Evolutionary conservation across 2,329 filamentous ascomycete species (phyloP).

Genomic region (Trichoderma hamatum): DNA sequence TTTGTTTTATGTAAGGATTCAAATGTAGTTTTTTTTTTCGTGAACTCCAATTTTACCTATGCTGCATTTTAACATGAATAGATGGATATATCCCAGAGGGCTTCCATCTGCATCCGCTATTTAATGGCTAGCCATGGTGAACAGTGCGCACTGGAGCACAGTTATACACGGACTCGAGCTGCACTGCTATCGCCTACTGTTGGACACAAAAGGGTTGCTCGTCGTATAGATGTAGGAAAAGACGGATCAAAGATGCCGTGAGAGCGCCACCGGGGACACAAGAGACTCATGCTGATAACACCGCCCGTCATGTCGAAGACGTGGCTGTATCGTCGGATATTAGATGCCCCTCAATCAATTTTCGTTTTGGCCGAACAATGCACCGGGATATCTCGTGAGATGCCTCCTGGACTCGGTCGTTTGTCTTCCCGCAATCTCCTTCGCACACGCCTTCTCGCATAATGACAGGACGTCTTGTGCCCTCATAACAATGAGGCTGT

Average conservation of each 20-base stretch:
- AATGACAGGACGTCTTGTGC: conserved; percentile 27
- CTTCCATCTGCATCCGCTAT: background rate
- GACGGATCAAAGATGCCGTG: background rate
- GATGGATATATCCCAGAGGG: background rate
- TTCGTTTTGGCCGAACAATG: background rate
- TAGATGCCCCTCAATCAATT: background rate
- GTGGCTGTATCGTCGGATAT: background rate
- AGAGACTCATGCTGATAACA: background rate
- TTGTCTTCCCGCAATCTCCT: conserved; percentile 10
- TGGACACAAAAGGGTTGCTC: background rate
- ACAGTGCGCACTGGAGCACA: background rate
- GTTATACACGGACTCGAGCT: background rate
- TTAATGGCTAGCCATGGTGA: background rate
- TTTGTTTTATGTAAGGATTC: background rate
- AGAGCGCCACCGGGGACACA: background rate
- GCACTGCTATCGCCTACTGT: background rate
- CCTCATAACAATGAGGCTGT: conserved; percentile 3
- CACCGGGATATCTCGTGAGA: conserved; percentile 20
- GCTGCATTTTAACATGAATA: background rate
- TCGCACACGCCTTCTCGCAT: conserved; percentile 27
- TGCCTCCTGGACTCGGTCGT: conserved; percentile 21
- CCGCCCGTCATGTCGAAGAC: background rate
- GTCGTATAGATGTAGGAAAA: background rate
- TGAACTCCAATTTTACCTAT: no score
- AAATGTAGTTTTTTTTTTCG: no score